Percentiles rank a stretch among this genome's conserved stretches.
phyloP scores from a whole-genome alignment of 2,329 filamentous ascomycete species.

The Pseudopyrenochaeta lycopersici region DNA sequence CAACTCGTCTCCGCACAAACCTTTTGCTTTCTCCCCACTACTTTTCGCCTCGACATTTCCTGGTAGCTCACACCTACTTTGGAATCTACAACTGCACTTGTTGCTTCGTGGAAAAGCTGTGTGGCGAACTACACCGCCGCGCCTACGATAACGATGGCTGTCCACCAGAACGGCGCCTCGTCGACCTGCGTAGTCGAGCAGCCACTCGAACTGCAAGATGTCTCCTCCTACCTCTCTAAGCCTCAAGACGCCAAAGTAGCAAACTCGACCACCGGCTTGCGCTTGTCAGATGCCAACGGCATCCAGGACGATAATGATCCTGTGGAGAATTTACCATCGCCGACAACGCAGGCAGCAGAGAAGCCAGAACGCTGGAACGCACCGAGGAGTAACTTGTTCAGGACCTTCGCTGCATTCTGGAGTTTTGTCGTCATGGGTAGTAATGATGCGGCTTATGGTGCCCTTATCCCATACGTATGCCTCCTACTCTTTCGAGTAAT shows the following conservation, averaged over 20 bases:
- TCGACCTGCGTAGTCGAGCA: slow-evolving; percentile 46
- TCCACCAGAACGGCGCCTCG: slow-evolving; percentile 40
- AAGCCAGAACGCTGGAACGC: slow-evolving; percentile 69
- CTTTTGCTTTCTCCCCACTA: no score
- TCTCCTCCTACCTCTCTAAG: slow-evolving; percentile 30
- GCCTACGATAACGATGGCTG: slow-evolving; percentile 24
- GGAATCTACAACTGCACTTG: no score
- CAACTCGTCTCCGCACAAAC: no score
- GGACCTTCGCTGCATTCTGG: slow-evolving; percentile 67
- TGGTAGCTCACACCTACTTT: no score
- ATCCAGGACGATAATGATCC: slow-evolving; percentile 30
- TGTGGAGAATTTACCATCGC: slow-evolving; percentile 56
- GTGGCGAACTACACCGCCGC: not conserved
- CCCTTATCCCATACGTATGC: slow-evolving; percentile 60
- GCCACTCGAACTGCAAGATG: slow-evolving; percentile 41
- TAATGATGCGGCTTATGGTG: slow-evolving; percentile 72
- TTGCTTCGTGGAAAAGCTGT: no score
- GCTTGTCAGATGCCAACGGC: slow-evolving; percentile 25
- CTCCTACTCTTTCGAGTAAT: not conserved
- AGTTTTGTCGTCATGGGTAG: slow-evolving; percentile 72
- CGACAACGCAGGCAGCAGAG: slow-evolving; percentile 52
- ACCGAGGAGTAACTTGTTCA: slow-evolving; percentile 66
- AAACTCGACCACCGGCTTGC: slow-evolving; percentile 15
- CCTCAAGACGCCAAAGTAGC: slow-evolving; percentile 31
- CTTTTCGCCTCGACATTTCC: no score